Percentiles rank a stretch among this genome's conserved stretches.
Evolutionary conservation across 345 rosid genomes (phyloP).

Genomic region (Eucalyptus coolabah): DNA sequence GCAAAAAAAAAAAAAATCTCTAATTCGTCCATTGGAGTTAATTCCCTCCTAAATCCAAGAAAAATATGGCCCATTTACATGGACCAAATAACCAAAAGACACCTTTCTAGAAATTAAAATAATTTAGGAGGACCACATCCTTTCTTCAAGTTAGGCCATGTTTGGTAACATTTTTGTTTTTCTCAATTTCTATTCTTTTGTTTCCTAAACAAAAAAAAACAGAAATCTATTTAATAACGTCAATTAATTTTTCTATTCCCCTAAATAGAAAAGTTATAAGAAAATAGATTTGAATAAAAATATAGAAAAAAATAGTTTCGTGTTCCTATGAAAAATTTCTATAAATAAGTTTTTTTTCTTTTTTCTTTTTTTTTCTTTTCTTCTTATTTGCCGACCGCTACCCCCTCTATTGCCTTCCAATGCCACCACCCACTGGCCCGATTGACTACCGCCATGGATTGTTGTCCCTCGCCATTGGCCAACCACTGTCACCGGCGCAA

Average conservation of each 20-base stretch:
- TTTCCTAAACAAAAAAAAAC: rapidly evolving
- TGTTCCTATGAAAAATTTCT: too few species aligned
- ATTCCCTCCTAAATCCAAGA: background rate
- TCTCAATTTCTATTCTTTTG: too few species aligned
- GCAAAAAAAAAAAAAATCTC: background rate
- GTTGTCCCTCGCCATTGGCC: too few species aligned
- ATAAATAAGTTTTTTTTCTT: too few species aligned
- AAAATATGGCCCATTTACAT: background rate
- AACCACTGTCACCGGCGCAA: rapidly evolving
- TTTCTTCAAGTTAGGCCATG: background rate
- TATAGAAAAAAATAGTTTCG: too few species aligned
- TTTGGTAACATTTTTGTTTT: too few species aligned
- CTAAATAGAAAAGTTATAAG: rapidly evolving
- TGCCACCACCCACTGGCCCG: rapidly evolving
- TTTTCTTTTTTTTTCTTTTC: too few species aligned
- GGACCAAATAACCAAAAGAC: background rate
- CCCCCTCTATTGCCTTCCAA: too few species aligned
- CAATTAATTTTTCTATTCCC: too few species aligned
- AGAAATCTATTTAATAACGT: rapidly evolving
- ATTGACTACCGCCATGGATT: too few species aligned
- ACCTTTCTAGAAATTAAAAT: background rate
- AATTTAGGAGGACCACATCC: background rate
- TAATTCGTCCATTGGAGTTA: background rate
- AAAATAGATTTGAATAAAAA: too few species aligned
- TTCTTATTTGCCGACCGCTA: rapidly evolving